Base-by-base conservation (phyloP, 2,329 filamentous ascomycete species). In the Epichloe gansuensis region DNA sequence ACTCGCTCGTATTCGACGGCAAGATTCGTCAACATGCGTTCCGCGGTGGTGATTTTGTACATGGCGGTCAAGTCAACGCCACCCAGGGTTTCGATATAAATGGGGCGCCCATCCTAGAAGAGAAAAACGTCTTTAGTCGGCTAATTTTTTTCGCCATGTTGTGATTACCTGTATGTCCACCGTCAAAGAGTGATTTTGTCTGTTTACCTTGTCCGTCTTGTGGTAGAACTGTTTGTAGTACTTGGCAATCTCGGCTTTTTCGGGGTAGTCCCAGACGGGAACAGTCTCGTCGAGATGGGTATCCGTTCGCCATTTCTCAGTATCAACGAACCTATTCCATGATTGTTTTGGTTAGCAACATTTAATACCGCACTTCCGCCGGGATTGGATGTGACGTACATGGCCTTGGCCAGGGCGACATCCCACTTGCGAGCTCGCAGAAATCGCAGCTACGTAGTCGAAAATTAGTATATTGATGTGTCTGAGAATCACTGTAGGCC, bases 211-310 rank as follows among this genome's bases (percentile, higher is more conserved):
- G 72, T 93, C 88, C 12, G 83, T 91, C 76, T 96, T 96, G 80
- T 98, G 93, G 75, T 98, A 98, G 76, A 93, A 98, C 73, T 98
- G 93, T 47, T 89, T 89, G 73, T 98, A 98, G 77, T 87, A 95
- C 71, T 91, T 75, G 70, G 87, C 87, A 54, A 98, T 80, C 66
- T 91, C 68, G 51, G 79, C 63, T 71, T 91, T 93, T 78, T 96
- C 90, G 57, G 77, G 77, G 74, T 95, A 96, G 54, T 93, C 82
- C 76, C 94, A 95, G 60, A 74, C 84, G 57, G 80, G 81, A 51
- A 91, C 81, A 39, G 88, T 78, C 57, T 90, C 78, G 71, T 96
- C 88, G 35, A 95, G 86, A 57, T 86, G 82, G 59, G 86, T 93
- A 53, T 90, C 82, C 68, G 85, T 83, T 68, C 93, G 82, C 93